These are phyloP conservation scores for Atalantia buxifolia DNA, from an alignment of 345 rosid species.

Conservation along the genomic window DNA sequence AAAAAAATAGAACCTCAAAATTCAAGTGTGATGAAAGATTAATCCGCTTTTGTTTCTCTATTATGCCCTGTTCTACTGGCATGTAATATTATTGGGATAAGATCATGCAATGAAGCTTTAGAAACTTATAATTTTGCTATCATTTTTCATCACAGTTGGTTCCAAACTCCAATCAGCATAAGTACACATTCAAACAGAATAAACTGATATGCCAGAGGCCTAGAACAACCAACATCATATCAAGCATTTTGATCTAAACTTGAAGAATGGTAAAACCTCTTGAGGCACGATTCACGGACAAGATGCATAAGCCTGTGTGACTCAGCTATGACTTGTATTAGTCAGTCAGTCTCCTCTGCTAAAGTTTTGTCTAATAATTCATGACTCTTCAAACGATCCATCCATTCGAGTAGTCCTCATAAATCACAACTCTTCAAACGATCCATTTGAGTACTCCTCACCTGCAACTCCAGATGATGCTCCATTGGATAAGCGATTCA, in stretches of 20 bases:
- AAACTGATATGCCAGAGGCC: background rate
- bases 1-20: no score
- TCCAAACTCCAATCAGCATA: background rate
- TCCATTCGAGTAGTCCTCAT: conserved; percentile 59
- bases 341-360: background rate
- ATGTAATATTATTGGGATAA: no score
- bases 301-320: background rate
- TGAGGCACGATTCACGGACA: background rate
- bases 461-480: conserved; percentile 41
- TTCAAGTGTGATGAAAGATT: no score
- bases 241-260: background rate
- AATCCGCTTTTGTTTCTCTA: no score
- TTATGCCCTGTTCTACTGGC: no score
- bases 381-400: conserved; percentile 40
- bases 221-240: background rate
- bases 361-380: conserved; percentile 26
- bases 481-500: conserved; percentile 56
- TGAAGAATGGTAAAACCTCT: background rate
- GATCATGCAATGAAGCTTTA: background rate
- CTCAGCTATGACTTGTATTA: background rate
- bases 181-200: background rate
- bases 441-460: conserved; percentile 60
- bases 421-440: conserved; percentile 30
- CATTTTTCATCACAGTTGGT: background rate
- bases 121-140: background rate